phyloP scores from a whole-genome alignment of 495 filamentous ascomycete species.

The Aspergillus mulundensis region DNA sequence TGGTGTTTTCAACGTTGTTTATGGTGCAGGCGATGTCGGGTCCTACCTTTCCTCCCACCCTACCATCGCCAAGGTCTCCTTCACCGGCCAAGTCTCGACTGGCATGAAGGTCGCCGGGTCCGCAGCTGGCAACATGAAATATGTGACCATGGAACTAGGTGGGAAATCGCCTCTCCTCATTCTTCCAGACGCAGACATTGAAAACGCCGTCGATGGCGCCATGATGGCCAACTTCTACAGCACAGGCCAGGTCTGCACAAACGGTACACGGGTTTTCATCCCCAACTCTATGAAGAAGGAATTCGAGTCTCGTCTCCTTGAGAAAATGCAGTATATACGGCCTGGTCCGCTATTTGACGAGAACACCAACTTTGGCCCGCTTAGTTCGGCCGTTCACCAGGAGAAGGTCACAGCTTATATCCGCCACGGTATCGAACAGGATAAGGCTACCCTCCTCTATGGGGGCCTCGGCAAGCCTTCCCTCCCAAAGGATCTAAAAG shows the following conservation, averaged over 20 bases:
- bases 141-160: slow-evolving; percentile 80
- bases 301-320: slow-evolving; percentile 61
- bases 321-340: slow-evolving; percentile 65
- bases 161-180: slow-evolving; percentile 74
- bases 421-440: slow-evolving; percentile 60
- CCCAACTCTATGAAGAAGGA: slow-evolving; percentile 54
- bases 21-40: slow-evolving; percentile 69
- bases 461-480: slow-evolving; percentile 53
- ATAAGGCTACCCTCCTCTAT: slow-evolving; percentile 66
- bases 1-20: slow-evolving; percentile 78
- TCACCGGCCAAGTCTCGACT: slow-evolving; percentile 78
- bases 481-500: slow-evolving; percentile 49
- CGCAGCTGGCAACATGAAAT: slow-evolving; percentile 74
- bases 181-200: slow-evolving; percentile 65
- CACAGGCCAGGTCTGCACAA: slow-evolving; percentile 80
- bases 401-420: slow-evolving; percentile 70
- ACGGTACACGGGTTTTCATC: slow-evolving; percentile 76
- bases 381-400: slow-evolving; percentile 63
- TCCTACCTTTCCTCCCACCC: slow-evolving; percentile 64
- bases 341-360: slow-evolving; percentile 64
- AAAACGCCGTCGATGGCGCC: slow-evolving; percentile 71
- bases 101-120: slow-evolving; percentile 68
- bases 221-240: slow-evolving; percentile 91
- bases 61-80: slow-evolving; percentile 71
- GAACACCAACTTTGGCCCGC: slow-evolving; percentile 70